These are phyloP conservation scores for Brachypodium distachyon DNA, from an alignment of 202 grass and related monocot species.

Conservation along the genomic window DNA sequence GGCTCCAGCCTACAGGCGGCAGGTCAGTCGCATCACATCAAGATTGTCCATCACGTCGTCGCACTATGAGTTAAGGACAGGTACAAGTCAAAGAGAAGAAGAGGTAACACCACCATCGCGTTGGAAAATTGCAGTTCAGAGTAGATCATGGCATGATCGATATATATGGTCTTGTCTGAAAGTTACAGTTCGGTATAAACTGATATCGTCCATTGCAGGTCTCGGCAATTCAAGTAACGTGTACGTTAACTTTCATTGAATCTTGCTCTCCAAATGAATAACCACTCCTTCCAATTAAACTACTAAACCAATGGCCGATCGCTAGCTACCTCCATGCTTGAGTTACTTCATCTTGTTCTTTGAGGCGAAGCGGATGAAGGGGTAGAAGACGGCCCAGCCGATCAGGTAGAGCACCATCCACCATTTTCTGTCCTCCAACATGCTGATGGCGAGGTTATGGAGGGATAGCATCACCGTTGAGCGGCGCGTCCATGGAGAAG, in stretches of 20 bases:
- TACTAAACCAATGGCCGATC: background rate
- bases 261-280: background rate
- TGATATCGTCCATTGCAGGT: too few species aligned
- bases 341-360: conserved; percentile 57
- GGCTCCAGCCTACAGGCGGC: too few species aligned
- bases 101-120: background rate
- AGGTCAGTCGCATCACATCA: too few species aligned
- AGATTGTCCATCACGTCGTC: background rate
- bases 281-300: background rate
- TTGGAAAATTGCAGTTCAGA: background rate
- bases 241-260: too few species aligned
- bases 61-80: too few species aligned
- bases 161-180: background rate
- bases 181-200: background rate
- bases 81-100: background rate
- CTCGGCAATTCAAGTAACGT: background rate
- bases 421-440: conserved; percentile 29
- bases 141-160: background rate
- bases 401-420: conserved; percentile 50
- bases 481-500: background rate
- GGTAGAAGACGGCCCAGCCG: conserved; percentile 44
- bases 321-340: too few species aligned
- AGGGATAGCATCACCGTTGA: conserved; percentile 37
- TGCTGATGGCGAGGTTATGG: conserved; percentile 18
- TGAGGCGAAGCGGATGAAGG: conserved; percentile 44